Percentiles rank a stretch among this genome's conserved stretches.
Conservation (phyloP, 768 basidiomycete genomes). For the Lactarius tabidus region DNA sequence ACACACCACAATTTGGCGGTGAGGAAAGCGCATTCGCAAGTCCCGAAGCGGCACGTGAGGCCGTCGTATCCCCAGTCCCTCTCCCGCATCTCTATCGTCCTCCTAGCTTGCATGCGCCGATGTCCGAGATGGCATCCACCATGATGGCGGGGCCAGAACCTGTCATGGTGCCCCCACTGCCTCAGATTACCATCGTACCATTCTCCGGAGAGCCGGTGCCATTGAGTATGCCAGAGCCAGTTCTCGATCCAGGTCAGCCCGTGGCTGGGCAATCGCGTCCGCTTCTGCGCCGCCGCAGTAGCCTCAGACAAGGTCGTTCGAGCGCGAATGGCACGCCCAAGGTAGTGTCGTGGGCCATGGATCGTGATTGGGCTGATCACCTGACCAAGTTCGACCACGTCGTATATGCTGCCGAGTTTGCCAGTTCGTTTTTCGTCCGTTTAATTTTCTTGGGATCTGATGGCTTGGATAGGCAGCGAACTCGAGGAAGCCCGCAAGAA, state of each 20-base stretch:
- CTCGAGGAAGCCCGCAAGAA: constrained; percentile 54
- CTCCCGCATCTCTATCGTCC: constrained; percentile 45
- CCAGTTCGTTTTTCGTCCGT: constrained; percentile 31
- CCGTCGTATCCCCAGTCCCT: constrained; percentile 41
- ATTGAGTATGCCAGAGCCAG: background rate
- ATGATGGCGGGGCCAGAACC: constrained; percentile 17
- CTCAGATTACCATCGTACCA: constrained; percentile 3
- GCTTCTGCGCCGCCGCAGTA: constrained; percentile 52
- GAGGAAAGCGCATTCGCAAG: constrained; percentile 20
- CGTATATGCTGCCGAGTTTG: constrained; percentile 39
- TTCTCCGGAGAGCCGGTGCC: background rate
- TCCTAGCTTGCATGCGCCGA: constrained; percentile 28
- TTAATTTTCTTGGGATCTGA: background rate
- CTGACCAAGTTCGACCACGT: constrained; percentile 46
- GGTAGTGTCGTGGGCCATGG: constrained; percentile 74
- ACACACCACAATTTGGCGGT: constrained; percentile 28
- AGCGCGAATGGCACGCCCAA: constrained; percentile 52
- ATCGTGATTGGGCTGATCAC: constrained; percentile 55
- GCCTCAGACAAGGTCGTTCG: constrained; percentile 52
- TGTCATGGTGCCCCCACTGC: constrained; percentile 3
- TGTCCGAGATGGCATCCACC: constrained; percentile 22
- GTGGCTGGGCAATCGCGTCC: constrained; percentile 27
- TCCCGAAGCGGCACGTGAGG: constrained; percentile 16
- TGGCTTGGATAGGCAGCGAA: constrained; percentile 44
- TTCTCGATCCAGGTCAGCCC: constrained; percentile 25